Base-by-base conservation (phyloP, 2,329 filamentous ascomycete species). In the Alternaria rosae region DNA sequence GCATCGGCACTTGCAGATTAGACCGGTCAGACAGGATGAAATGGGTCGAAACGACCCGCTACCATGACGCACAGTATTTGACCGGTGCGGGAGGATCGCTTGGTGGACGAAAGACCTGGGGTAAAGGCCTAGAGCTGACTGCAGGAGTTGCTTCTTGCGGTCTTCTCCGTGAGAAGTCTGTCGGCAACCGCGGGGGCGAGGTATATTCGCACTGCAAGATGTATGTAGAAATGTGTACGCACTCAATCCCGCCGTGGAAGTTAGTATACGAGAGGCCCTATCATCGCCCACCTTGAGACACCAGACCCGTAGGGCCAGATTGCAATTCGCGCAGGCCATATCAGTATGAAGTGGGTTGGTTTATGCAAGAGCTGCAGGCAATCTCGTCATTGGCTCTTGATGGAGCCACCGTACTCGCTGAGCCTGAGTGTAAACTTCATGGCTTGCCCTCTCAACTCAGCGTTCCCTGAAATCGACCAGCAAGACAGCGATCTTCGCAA, bases 71-170 rank as follows among this genome's bases (percentile, higher is more conserved):
- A 64, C 65, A 62, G 56, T 42, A 30, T 42, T 53, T 51, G 44
- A 68, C 63, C 57, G 64, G 66, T 67, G 62, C 57, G 61, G 67
- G 63, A 64, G 57, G 42, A 35, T 44, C 54, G 45, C 52, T 48
- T 51, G 35, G 45, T 23, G 23, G 47, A 30, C 42, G 44, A 17
- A 44, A 43, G 47, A 59, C 48, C 23, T 57, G 54, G 38, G 13
- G 43, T 35, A 38, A 42, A 41, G 30, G 25, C 51, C 47, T 58
- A 42, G 56, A 54, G 63, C 63, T 68, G 63, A 68, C 61, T 63
- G 65, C 63, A 66, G 62, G 42, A 51, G 44, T 45, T 30, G 50
- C 53, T 55, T 28, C 47, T 23, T 57, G 43, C 48, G 32, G 57
- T 38, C 25, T 35, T 51, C 41, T 54, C 55, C 51, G 35, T 23